Conservation (phyloP, 202 grass and related monocot genomes). For the Panicum hallii region DNA sequence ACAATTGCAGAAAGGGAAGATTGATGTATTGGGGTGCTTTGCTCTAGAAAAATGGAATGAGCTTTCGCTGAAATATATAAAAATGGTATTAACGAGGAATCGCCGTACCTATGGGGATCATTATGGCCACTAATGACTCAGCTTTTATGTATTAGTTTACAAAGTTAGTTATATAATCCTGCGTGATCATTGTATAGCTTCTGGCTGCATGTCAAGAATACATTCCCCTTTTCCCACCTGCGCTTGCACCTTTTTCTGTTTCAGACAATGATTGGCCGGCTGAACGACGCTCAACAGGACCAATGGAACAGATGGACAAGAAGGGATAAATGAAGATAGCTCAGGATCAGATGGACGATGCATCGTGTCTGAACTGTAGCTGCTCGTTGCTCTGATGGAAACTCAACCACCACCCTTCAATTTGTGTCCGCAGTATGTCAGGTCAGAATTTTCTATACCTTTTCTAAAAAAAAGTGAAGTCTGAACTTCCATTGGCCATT, state of each 20-base stretch:
- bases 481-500: neutral
- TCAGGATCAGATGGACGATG: slow-evolving; percentile 34
- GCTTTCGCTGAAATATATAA: slow-evolving; percentile 46
- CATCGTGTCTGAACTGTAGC: slow-evolving; percentile 34
- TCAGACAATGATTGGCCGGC: slow-evolving; percentile 39
- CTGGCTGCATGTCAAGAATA: slow-evolving; percentile 43
- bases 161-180: slow-evolving; percentile 46
- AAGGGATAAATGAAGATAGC: slow-evolving; percentile 28
- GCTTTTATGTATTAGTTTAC: slow-evolving; percentile 38
- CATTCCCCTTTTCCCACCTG: slow-evolving; percentile 37
- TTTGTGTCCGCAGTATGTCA: slow-evolving; percentile 31
- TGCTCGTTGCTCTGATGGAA: slow-evolving; percentile 36
- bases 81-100: slow-evolving; percentile 47
- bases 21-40: slow-evolving; percentile 18
- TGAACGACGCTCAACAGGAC: slow-evolving; percentile 11
- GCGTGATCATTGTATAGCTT: slow-evolving; percentile 46
- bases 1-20: slow-evolving; percentile 33
- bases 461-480: neutral
- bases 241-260: slow-evolving; percentile 40
- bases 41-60: slow-evolving; percentile 26
- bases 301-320: slow-evolving; percentile 31
- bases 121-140: slow-evolving; percentile 51
- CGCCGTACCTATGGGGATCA: slow-evolving; percentile 45
- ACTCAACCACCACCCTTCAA: slow-evolving; percentile 10
- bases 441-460: neutral